phyloP scores from a whole-genome alignment of 805 yeast genomes.

The Spathaspora boniae region DNA sequence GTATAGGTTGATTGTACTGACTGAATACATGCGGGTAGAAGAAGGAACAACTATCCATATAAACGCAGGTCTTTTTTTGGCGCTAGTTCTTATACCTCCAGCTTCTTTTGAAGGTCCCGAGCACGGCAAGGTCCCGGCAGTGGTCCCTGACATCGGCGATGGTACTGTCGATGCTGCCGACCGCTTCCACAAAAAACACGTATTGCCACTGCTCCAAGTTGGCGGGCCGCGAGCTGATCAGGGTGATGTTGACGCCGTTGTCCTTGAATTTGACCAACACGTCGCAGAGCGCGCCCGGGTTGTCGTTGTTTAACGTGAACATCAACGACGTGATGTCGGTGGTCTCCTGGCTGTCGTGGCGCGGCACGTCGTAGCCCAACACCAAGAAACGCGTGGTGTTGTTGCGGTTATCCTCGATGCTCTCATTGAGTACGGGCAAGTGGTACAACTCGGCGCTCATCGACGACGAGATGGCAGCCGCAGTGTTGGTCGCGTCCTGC shows the following conservation, averaged over 20 bases:
- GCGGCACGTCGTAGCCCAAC: slow-evolving; percentile 39
- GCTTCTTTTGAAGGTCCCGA: slow-evolving; percentile 57
- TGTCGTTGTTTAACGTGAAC: slow-evolving; percentile 59
- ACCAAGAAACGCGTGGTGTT: slow-evolving; percentile 87
- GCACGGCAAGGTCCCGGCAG: slow-evolving; percentile 49
- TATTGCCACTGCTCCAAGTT: slow-evolving; percentile 70
- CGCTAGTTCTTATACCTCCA: slow-evolving; percentile 28
- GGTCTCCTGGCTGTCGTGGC: slow-evolving; percentile 3
- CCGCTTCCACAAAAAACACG: slow-evolving; percentile 73
- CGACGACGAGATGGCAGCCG: slow-evolving; percentile 71
- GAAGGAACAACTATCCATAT: slow-evolving; percentile 1
- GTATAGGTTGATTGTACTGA: neutral
- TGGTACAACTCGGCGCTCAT: slow-evolving; percentile 62
- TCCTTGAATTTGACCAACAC: slow-evolving; percentile 57
- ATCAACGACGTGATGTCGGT: slow-evolving; percentile 51
- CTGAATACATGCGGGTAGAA: no score
- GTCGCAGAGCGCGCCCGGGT: slow-evolving; percentile 71
- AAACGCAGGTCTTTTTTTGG: slow-evolving; percentile 7
- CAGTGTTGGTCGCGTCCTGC: slow-evolving; percentile 30
- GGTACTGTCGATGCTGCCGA: slow-evolving; percentile 37
- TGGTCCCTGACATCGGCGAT: slow-evolving; percentile 39
- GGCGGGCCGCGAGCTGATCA: slow-evolving; percentile 78
- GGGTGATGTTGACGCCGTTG: slow-evolving; percentile 58
- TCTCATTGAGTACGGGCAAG: slow-evolving; percentile 49
- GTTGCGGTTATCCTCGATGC: slow-evolving; percentile 67